Conservation (phyloP, 495 filamentous ascomycete species). For the Tuber melanosporum region DNA sequence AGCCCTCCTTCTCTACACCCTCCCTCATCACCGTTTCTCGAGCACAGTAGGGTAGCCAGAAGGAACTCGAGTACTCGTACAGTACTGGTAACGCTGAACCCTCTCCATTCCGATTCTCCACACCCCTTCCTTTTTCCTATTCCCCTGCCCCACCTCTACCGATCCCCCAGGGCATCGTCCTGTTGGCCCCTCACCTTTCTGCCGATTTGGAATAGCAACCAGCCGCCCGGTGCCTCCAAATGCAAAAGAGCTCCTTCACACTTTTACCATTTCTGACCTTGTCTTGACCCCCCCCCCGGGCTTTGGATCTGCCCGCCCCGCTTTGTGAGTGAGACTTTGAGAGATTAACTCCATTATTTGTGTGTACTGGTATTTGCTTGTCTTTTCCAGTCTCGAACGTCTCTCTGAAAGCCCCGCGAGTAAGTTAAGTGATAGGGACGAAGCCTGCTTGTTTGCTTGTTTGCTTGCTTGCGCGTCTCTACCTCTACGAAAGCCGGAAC, state of each 20-base stretch:
- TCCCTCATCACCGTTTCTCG: background rate
- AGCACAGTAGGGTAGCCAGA: background rate
- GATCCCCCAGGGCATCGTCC: background rate
- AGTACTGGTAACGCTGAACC: background rate
- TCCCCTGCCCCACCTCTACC: background rate
- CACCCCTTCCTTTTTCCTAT: background rate
- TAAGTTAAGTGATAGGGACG: background rate
- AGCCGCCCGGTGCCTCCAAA: background rate
- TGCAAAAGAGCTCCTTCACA: background rate
- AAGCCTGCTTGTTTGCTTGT: background rate
- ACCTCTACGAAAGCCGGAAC: background rate
- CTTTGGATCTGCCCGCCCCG: background rate
- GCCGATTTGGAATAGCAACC: background rate
- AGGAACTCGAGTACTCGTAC: background rate
- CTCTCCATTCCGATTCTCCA: background rate
- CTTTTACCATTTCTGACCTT: background rate
- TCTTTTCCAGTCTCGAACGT: background rate
- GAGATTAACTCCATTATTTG: background rate
- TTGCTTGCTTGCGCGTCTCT: background rate
- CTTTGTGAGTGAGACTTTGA: background rate
- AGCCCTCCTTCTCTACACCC: background rate
- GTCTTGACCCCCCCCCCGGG: background rate
- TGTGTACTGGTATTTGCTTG: background rate
- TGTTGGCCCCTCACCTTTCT: background rate
- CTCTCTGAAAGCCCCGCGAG: background rate